These are phyloP conservation scores for Geotrichum cucujoidarum DNA, from an alignment of 1,139 yeast genomes.

Conservation along the genomic window DNA sequence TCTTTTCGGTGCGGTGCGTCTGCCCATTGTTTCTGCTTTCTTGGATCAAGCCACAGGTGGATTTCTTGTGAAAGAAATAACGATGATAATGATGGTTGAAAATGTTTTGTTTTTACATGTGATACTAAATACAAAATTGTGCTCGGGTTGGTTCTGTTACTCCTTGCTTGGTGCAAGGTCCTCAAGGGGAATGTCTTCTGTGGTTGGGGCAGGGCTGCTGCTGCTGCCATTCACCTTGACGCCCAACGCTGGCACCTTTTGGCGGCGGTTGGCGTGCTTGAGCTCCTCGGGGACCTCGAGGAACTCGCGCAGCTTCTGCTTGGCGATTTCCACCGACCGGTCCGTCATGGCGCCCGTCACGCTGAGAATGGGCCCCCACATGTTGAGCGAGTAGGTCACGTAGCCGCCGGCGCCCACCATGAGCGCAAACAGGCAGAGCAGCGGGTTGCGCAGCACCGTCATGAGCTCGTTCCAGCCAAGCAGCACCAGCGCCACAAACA, in stretches of 20 bases:
- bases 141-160: too few species aligned
- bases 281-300: conserved; percentile 25
- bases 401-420: conserved; percentile 61
- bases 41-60: too few species aligned
- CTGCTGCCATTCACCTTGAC: too few species aligned
- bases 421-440: conserved; percentile 53
- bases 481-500: conserved; percentile 64
- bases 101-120: too few species aligned
- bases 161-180: conserved; percentile 9
- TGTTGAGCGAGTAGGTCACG: conserved; percentile 62
- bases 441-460: conserved; percentile 80
- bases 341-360: conserved; percentile 55
- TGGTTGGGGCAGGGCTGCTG: background rate
- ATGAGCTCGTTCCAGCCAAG: conserved; percentile 96
- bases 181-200: conserved; percentile 16
- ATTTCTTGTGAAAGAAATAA: too few species aligned
- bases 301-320: conserved; percentile 47
- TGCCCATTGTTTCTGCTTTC: too few species aligned
- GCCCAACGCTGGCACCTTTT: too few species aligned
- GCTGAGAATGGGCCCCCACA: conserved; percentile 69
- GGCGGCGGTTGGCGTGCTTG: background rate
- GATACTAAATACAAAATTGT: too few species aligned
- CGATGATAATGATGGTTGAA: too few species aligned
- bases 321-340: conserved; percentile 53
- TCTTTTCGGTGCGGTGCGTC: too few species aligned